Evolutionary conservation across 2,329 filamentous ascomycete species (phyloP).

Genomic region (Penicillium sp.): DNA sequence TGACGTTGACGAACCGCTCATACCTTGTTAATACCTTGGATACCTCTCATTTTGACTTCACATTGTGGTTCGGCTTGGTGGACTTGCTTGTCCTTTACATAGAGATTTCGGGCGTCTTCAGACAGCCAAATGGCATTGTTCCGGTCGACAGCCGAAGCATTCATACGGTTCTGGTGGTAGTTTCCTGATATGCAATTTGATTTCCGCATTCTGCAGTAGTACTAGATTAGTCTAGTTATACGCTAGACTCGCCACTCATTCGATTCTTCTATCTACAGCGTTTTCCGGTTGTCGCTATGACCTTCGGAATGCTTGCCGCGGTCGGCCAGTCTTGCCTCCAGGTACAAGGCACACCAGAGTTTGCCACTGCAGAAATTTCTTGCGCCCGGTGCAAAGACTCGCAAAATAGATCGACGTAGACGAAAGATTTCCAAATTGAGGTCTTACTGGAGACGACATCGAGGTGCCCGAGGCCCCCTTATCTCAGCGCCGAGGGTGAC

Average conservation of each 20-base stretch:
- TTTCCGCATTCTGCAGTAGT: background rate
- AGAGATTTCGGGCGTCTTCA: background rate
- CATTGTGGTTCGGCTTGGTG: background rate
- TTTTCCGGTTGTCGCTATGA: constrained; percentile 2
- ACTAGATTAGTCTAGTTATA: background rate
- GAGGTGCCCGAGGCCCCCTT: background rate
- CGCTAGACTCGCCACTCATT: too few relatives aligned
- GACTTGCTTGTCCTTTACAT: background rate
- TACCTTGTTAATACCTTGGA: background rate
- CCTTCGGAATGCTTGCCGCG: constrained; percentile 10
- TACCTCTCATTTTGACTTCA: background rate
- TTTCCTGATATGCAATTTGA: background rate
- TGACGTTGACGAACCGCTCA: background rate
- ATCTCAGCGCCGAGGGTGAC: background rate
- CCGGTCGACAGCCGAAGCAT: background rate
- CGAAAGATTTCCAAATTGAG: background rate
- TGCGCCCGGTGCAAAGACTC: background rate
- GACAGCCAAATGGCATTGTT: background rate
- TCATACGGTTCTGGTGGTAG: background rate
- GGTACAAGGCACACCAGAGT: background rate
- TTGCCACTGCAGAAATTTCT: constrained; percentile 28
- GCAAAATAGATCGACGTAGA: background rate
- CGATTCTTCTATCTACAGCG: background rate
- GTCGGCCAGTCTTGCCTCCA: constrained; percentile 3
- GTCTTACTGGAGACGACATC: background rate